phyloP scores from a whole-genome alignment of 192 early-diverging fungal species.

The Gonapodya prolifera region DNA sequence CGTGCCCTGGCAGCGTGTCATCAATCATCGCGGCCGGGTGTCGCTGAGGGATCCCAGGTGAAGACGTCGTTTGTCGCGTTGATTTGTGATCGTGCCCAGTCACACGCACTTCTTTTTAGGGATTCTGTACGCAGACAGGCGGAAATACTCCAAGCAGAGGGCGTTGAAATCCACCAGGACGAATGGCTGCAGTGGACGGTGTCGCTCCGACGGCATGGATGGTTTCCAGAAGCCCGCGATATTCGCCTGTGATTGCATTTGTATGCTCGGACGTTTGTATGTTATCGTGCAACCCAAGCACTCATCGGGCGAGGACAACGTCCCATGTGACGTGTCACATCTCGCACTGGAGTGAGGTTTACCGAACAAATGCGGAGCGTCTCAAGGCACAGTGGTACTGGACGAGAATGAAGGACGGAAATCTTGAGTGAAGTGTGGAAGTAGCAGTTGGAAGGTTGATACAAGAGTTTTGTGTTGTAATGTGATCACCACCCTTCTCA shows the following conservation, averaged over 20 bases:
- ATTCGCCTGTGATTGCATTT: not conserved
- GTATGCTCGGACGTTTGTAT: not conserved
- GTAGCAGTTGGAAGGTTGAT: too few relatives aligned
- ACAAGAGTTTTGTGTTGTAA: too few relatives aligned
- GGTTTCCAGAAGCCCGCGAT: not conserved
- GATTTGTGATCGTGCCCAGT: too few relatives aligned
- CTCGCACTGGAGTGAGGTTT: too few relatives aligned
- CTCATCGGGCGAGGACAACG: too few relatives aligned
- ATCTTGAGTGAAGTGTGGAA: too few relatives aligned
- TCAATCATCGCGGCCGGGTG: not conserved
- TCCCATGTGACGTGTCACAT: too few relatives aligned
- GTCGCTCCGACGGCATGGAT: not conserved
- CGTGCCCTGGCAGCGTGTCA: slow-evolving; percentile 2
- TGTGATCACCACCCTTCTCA: too few relatives aligned
- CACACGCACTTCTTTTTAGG: not conserved
- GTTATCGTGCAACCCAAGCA: not conserved
- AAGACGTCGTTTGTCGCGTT: not conserved
- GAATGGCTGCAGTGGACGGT: not conserved
- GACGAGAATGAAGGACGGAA: too few relatives aligned
- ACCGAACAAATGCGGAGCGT: too few relatives aligned
- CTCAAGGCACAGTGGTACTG: too few relatives aligned
- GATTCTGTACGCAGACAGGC: not conserved
- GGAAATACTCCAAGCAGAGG: not conserved
- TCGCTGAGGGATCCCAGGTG: not conserved
- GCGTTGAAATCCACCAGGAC: not conserved